These are phyloP conservation scores for Pholiota molesta DNA, from an alignment of 768 basidiomycete genomes.

Conservation along the genomic window DNA sequence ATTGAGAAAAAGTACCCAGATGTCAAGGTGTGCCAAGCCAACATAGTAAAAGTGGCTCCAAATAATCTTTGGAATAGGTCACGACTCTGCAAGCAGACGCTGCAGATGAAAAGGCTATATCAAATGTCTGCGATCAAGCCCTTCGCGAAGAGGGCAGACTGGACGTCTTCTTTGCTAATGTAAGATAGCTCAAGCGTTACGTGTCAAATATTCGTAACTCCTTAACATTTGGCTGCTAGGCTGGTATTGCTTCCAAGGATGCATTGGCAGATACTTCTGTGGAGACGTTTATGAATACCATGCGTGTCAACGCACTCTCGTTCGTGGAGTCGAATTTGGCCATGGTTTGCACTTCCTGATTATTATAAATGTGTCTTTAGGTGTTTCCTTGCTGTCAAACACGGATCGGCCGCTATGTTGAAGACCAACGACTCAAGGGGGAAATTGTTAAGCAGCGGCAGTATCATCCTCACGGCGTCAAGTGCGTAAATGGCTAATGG, in stretches of 20 bases:
- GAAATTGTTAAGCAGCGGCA: slow-evolving; percentile 72
- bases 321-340: slow-evolving; percentile 25
- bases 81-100: slow-evolving; percentile 82
- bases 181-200: slow-evolving; percentile 32
- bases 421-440: slow-evolving; percentile 65
- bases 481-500: slow-evolving; percentile 42
- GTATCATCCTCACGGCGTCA: slow-evolving; percentile 88
- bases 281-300: slow-evolving; percentile 71
- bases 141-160: slow-evolving; percentile 81
- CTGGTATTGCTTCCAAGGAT: slow-evolving; percentile 57
- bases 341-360: background rate
- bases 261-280: slow-evolving; percentile 56
- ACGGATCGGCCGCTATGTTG: slow-evolving; percentile 84
- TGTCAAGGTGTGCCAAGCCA: slow-evolving; percentile 63
- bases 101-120: slow-evolving; percentile 73
- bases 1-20: slow-evolving; percentile 72
- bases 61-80: slow-evolving; percentile 49
- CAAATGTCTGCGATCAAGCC: slow-evolving; percentile 69
- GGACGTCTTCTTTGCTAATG: slow-evolving; percentile 96
- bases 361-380: slow-evolving; percentile 39
- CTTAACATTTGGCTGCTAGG: slow-evolving; percentile 42
- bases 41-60: background rate
- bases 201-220: background rate
- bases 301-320: slow-evolving; percentile 76
- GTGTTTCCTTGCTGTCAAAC: slow-evolving; percentile 87